Base-by-base conservation (phyloP, 495 filamentous ascomycete genomes). In the Penicillium mononematosum region DNA sequence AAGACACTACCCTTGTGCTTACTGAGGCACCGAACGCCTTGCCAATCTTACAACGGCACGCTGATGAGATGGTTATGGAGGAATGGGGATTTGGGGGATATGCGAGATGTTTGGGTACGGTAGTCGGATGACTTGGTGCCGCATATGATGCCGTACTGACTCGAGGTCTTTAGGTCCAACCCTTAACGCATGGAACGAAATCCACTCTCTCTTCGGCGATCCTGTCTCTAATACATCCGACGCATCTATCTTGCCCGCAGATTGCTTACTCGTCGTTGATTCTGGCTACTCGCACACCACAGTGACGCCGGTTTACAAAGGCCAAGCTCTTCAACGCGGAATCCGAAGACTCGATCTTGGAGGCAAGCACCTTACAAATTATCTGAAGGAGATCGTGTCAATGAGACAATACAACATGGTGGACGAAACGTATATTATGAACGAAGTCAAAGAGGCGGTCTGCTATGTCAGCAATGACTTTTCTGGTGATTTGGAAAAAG, bases 61-160 rank as follows among this genome's bases (percentile, higher is more conserved):
- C 90, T 56, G 94, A 98, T 69, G 91, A 99, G 77, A 90, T 99
- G 68, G 83, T 97, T 0, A 98, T 98, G 77, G 94, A 99, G 68
- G 92, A 98, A 69, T 98, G 92, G 78, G 91, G 90, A n/a, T 98
- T 98, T 72, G 83, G 88, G 17, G 85, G 86, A 45, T 96, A 95
- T 71, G 86, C 85, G 55, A 82, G 94, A 47, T 86, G 81, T 62
- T 71, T 90, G 55, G 68, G 85, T 81, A 66, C 65, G 63, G 46
- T 12, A 44, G 4, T 14, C 7, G 34, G 10, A 39, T 29, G 12
- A 14, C 11, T 1, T 43, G n/a, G 12, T 3, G n/a, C 1, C 5
- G 20, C 17, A 16, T 32, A 25, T 44, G n/a, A 31, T 39, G 6
- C 31, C 16, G 27, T 56, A 32, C 51, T 57, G 45, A 61, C 52